These are phyloP conservation scores for Isatis lusitanica DNA, from an alignment of 441 rosid species.

Conservation along the genomic window DNA sequence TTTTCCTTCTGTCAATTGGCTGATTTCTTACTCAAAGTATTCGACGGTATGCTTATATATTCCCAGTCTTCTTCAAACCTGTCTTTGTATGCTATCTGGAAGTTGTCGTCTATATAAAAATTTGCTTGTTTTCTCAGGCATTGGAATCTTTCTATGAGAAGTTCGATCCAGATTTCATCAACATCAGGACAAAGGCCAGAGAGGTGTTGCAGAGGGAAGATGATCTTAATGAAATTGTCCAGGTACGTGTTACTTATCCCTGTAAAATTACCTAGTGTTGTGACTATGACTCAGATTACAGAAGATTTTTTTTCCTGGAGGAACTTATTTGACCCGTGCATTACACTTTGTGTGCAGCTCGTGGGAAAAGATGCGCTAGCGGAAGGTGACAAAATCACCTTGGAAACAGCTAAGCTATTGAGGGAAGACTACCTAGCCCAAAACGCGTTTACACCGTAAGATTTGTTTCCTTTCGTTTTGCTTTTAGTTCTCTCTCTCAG, in stretches of 20 bases:
- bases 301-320: background rate
- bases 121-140: slow-evolving; percentile 57
- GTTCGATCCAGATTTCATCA: slow-evolving; percentile 95
- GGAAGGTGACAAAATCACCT: slow-evolving; percentile 90
- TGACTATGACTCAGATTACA: background rate
- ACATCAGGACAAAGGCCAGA: slow-evolving; percentile 94
- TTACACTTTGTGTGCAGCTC: slow-evolving; percentile 58
- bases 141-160: slow-evolving; percentile 95
- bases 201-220: slow-evolving; percentile 99
- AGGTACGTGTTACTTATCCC: slow-evolving; percentile 48
- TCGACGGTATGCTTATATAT: slow-evolving; percentile 61
- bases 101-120: slow-evolving; percentile 13
- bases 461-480: slow-evolving; percentile 11
- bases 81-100: background rate
- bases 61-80: background rate
- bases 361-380: slow-evolving; percentile 99
- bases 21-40: slow-evolving; percentile 97
- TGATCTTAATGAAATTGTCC: slow-evolving; percentile 98
- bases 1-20: slow-evolving; percentile 99
- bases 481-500: background rate
- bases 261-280: background rate
- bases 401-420: slow-evolving; percentile 96
- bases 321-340: background rate
- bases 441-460: slow-evolving; percentile 97
- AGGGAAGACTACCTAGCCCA: slow-evolving; percentile 99